Base-by-base conservation (phyloP, 2,329 filamentous ascomycete genomes). In the Ophiostoma piceae region DNA sequence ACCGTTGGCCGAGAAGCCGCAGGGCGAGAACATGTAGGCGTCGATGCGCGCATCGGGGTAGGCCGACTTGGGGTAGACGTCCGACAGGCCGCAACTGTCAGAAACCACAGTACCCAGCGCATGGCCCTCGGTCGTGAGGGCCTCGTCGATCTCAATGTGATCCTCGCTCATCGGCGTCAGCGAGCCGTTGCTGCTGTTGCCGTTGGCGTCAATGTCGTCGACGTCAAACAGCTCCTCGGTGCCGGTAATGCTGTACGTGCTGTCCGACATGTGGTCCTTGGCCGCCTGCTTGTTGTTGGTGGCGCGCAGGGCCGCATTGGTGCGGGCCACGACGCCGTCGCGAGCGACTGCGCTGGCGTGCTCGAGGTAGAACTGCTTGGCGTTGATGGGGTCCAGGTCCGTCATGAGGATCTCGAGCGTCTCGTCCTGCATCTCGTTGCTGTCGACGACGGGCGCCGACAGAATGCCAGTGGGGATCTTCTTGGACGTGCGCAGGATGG, bases 1-100 rank as follows among this genome's bases (percentile, higher is more conserved):
- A 68, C 93, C 95, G 77, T 99, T 99, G 78, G 95, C 95, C 7
- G 94, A 97, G 81, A 97, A 99, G 71, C 95, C 95, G 77, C 95
- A 99, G 0, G 95, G 95, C 0, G 91, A 93, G 83, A 99, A 99
- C 69, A 97, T 87, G 79, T 98, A 99, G 29, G 95, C 92, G 75
- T 99, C 95, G 74, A 99, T 92, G 71, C 92, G 91, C 29, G 95
- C 91, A 75, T 97, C 94, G 0, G 95, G 94, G 77, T 97, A 98
- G 79, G 90, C 90, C 71, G 88, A 88, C 64, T 87, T 88, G 5
- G 95, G 91, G 76, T 98, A 99, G 72, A 99, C 89, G 72, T 93
- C 90, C 22, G 93, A 90, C 66, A 99, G 86, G 67, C 95, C 95
- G 79, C 92, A 98, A 72, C 85, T 85, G 75, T 98, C 92, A 19